A percentile compares a stretch with the other conserved stretches of the same genome.
Evolutionary conservation across 1,139 yeast genomes (phyloP).

Genomic region (Scheffersomyces parashehatae): DNA sequence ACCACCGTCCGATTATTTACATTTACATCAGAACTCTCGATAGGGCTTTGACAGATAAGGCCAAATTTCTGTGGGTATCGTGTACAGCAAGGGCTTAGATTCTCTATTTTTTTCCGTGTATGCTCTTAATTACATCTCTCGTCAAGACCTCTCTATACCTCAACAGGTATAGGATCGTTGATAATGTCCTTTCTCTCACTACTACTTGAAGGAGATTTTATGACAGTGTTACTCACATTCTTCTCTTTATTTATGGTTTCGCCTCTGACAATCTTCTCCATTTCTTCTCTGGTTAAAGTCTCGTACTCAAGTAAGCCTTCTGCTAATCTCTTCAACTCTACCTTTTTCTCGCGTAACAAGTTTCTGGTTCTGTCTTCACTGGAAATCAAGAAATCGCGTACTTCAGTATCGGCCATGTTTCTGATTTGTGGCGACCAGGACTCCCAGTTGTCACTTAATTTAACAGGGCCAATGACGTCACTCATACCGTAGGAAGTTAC

Average conservation of each 20-base stretch:
- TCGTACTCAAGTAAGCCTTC: slow-evolving; percentile 94
- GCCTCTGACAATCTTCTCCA: slow-evolving; percentile 82
- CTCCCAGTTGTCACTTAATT: slow-evolving; percentile 85
- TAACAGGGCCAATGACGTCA: slow-evolving; percentile 88
- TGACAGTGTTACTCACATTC: slow-evolving; percentile 73
- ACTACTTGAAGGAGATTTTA: slow-evolving; percentile 39
- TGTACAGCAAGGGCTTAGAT: too few species aligned
- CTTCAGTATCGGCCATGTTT: slow-evolving; percentile 91
- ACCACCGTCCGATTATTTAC: too few species aligned
- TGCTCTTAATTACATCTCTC: too few species aligned
- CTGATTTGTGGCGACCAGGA: slow-evolving; percentile 89
- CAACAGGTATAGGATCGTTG: slow-evolving; percentile 19
- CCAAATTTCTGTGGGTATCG: too few species aligned
- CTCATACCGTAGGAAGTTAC: slow-evolving; percentile 97
- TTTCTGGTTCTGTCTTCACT: slow-evolving; percentile 81
- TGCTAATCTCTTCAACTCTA: slow-evolving; percentile 86
- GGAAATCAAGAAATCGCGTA: slow-evolving; percentile 66
- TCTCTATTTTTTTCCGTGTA: too few species aligned
- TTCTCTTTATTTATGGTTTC: slow-evolving; percentile 68
- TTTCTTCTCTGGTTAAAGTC: slow-evolving; percentile 88
- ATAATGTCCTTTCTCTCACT: slow-evolving; percentile 20
- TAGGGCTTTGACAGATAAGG: too few species aligned
- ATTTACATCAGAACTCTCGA: too few species aligned
- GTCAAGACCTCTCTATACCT: neutral
- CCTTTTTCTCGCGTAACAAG: slow-evolving; percentile 57